Percentiles rank a stretch among this genome's conserved stretches.
Evolutionary conservation across 78 protist genomes (phyloP).

Genomic region (Dictyostelium firmibasis): DNA sequence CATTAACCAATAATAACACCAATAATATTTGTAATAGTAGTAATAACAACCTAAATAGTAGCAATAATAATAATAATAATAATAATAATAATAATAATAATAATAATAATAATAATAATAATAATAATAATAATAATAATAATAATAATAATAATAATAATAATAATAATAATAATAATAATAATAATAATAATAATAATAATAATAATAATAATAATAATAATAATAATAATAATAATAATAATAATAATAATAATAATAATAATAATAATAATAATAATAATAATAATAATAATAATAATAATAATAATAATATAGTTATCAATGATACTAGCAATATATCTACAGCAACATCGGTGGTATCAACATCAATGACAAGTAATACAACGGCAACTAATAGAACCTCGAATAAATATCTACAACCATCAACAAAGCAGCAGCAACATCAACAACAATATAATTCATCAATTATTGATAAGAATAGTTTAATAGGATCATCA

Average conservation of each 20-base stretch:
- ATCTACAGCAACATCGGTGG: not conserved
- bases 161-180: not conserved
- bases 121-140: not conserved
- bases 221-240: not conserved
- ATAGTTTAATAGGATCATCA: not conserved
- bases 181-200: not conserved
- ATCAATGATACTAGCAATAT: not conserved
- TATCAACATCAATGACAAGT: not conserved
- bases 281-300: no score
- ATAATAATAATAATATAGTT: no score
- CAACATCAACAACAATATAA: not conserved
- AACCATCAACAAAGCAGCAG: not conserved
- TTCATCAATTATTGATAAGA: not conserved
- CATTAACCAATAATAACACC: not conserved
- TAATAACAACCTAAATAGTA: not conserved
- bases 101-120: not conserved
- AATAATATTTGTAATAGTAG: no score
- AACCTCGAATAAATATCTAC: not conserved
- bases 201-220: not conserved
- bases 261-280: no score
- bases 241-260: no score
- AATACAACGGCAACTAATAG: not conserved
- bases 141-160: not conserved
- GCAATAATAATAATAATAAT: not conserved
- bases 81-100: not conserved